Evolutionary conservation across 1,139 yeast species (phyloP), one percentile per base, ranked within the genome.

Genomic region (Sugiyamaella japonica): DNA sequence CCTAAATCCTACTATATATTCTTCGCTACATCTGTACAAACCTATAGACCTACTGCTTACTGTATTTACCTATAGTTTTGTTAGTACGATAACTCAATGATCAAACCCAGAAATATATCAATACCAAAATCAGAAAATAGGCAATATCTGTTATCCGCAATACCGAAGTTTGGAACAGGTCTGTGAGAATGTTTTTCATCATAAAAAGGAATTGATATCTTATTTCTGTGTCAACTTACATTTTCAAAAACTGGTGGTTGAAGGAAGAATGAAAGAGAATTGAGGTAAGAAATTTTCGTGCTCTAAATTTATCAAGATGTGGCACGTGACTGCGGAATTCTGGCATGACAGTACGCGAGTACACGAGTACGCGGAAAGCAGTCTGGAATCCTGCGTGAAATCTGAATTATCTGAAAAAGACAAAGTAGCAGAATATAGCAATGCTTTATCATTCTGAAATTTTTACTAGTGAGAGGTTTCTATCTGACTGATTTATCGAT

Each of bases 161-260:
- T 13, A 53, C 61, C 53, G 41, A 31, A 49, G 52, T 49, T 60
- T 52, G 57, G 63, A 54, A 61, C 63, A 61, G 63, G 63, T 61
- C 63, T 61, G 63, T 61, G 63, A 58, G 57, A 53, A 48, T 38
- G 53, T 56, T 55, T 60, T 52, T 61, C 63, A 61, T 61, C 61
- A 56, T 53, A 15, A 40, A 48, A 38, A 34, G 13, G 8, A 7
- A 34, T 31, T 25, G 25, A 25, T n/a, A 42, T n/a, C 9, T 15
- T 9, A 25, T 40, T 12, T 40, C 15, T n/a, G 2, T 38, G 15
- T 38, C 7, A 23, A 40, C 44, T 40, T 40, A 40, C 44, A 34
- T 12, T 34, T n/a, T 34, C 38, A 13, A 34, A 13, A 34, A 29
- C n/a, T 29, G 7, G n/a, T 12, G 7, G 9, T 34, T n/a, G 16